Conservation (phyloP, 345 rosid species). For the Gynandropsis gynandra region DNA sequence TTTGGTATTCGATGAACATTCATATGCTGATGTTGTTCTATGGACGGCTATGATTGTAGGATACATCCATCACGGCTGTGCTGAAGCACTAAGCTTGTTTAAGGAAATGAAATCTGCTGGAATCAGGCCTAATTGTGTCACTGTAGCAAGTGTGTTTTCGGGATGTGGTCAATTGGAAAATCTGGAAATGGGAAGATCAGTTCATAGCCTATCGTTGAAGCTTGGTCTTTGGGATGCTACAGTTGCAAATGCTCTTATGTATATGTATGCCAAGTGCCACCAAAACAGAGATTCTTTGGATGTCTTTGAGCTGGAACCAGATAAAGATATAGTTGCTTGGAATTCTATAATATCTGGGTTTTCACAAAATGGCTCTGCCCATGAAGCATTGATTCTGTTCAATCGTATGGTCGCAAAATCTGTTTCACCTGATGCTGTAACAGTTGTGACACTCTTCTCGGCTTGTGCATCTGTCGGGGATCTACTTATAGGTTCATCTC, state of each 20-base stretch:
- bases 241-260: constrained; percentile 70
- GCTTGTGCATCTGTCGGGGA: constrained; percentile 63
- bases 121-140: constrained; percentile 53
- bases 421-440: constrained; percentile 68
- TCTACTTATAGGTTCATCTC: constrained; percentile 49
- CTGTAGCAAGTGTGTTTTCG: constrained; percentile 55
- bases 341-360: constrained; percentile 80
- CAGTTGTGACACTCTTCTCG: constrained; percentile 58
- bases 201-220: constrained; percentile 59
- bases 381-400: constrained; percentile 49
- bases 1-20: constrained; percentile 39
- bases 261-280: constrained; percentile 79
- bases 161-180: constrained; percentile 56
- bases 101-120: constrained; percentile 40
- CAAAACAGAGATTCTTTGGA: constrained; percentile 46
- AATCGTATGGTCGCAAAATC: constrained; percentile 44
- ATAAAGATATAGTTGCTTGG: constrained; percentile 64
- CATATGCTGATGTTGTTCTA: constrained; percentile 44
- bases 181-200: constrained; percentile 43
- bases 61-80: constrained; percentile 49
- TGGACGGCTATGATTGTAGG: constrained; percentile 98
- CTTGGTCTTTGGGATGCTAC: constrained; percentile 50
- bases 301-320: constrained; percentile 45
- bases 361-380: constrained; percentile 54
- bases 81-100: constrained; percentile 60